Percentiles rank a stretch among this genome's conserved stretches.
Evolutionary conservation across 1,139 yeast species (phyloP).

Genomic region (Dujonia santamariae): DNA sequence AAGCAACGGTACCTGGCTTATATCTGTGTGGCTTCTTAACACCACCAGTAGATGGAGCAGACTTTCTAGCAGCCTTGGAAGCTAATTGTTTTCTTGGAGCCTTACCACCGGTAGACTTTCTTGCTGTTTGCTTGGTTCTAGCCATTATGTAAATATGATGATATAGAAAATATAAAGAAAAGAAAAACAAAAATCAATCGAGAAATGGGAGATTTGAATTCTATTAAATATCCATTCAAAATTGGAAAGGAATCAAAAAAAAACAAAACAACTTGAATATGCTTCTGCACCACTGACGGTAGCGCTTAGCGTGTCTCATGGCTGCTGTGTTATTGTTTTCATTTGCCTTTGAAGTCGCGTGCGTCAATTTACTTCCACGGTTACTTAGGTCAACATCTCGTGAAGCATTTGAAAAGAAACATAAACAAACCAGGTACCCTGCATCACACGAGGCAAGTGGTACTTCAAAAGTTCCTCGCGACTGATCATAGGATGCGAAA

Average conservation of each 20-base stretch:
- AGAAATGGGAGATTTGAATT: conserved; percentile 4
- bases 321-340: conserved; percentile 1
- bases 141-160: conserved; percentile 76
- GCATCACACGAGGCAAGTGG: background rate
- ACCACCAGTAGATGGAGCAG: conserved; percentile 98
- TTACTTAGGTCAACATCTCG: background rate
- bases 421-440: background rate
- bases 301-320: background rate
- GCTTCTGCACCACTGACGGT: background rate
- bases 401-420: conserved; percentile 1
- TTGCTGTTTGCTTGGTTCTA: conserved; percentile 98
- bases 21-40: conserved; percentile 99
- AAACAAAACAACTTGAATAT: background rate
- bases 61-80: conserved; percentile 98
- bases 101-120: conserved; percentile 99
- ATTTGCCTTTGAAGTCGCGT: conserved; percentile 2
- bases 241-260: background rate
- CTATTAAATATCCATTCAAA: background rate
- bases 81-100: conserved; percentile 99
- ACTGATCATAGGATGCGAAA: background rate
- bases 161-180: conserved; percentile 11
- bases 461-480: background rate
- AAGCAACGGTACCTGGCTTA: conserved; percentile 99
- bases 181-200: conserved; percentile 10
- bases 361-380: conserved; percentile 1